Conservation (phyloP, 768 basidiomycete genomes). For the Sarcodon sp. region DNA sequence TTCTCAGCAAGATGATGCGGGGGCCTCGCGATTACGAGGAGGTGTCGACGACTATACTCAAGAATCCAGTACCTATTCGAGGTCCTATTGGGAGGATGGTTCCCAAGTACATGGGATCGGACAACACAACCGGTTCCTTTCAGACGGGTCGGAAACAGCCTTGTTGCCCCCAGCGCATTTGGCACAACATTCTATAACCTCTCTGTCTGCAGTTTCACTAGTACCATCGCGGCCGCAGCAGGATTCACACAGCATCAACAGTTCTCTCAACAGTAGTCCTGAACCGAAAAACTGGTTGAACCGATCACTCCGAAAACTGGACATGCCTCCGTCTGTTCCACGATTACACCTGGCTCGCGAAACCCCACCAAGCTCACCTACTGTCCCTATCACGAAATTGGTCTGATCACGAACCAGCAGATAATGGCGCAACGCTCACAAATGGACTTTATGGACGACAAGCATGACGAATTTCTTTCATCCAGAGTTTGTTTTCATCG, state of each 20-base stretch:
- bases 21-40: not conserved
- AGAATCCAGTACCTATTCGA: not conserved
- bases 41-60: not conserved
- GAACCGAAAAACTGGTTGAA: not conserved
- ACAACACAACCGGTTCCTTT: not conserved
- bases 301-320: not conserved
- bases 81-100: not conserved
- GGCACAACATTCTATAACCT: not conserved
- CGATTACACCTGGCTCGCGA: too few species aligned
- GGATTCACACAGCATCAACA: not conserved
- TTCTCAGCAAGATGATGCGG: not conserved
- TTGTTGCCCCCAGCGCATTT: not conserved
- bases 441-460: too few species aligned
- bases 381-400: too few species aligned
- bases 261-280: not conserved
- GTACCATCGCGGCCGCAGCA: not conserved
- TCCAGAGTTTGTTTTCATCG: too few species aligned
- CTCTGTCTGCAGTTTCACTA: not conserved
- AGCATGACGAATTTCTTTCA: too few species aligned
- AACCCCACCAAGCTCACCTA: too few species aligned
- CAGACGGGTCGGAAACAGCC: not conserved
- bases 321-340: too few species aligned
- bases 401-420: too few species aligned
- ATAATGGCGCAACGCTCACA: too few species aligned
- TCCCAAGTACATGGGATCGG: not conserved